A percentile compares a stretch with the other conserved stretches of the same genome.
Evolutionary conservation across 164 flowering plant genomes (phyloP).

Genomic region (Nymphaea thermarum): DNA sequence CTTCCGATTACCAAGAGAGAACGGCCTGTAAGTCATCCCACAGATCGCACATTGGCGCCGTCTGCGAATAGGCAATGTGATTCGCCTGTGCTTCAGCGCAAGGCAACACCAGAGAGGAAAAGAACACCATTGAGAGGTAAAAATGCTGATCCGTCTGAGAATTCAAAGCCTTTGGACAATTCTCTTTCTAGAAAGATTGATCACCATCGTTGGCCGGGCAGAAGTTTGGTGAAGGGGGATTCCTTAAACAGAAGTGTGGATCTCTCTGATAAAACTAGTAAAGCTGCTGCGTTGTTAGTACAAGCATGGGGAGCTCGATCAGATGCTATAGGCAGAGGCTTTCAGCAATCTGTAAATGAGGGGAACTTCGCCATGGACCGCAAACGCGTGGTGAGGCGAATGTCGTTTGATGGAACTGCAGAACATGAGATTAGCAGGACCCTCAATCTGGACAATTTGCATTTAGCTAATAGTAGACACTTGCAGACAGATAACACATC

Average conservation of each 20-base stretch:
- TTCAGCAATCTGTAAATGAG: constrained; percentile 40
- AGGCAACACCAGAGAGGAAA: constrained; percentile 72
- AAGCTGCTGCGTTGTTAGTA: constrained; percentile 18
- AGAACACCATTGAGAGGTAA: constrained; percentile 79
- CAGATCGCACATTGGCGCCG: constrained; percentile 55
- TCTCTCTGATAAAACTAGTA: constrained; percentile 31
- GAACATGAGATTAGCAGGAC: constrained; percentile 10
- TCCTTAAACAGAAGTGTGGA: constrained; percentile 38
- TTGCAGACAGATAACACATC: background rate
- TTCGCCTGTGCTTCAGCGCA: constrained; percentile 24
- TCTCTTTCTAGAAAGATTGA: constrained; percentile 37
- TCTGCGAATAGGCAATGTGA: constrained; percentile 59
- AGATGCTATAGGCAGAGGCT: constrained; percentile 25
- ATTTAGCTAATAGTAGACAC: constrained; percentile 22
- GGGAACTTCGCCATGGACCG: background rate
- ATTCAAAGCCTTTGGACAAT: constrained; percentile 68
- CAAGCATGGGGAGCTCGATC: constrained; percentile 33
- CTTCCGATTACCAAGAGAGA: constrained; percentile 66
- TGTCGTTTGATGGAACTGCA: constrained; percentile 19
- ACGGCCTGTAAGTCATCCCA: constrained; percentile 33
- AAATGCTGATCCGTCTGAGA: constrained; percentile 67
- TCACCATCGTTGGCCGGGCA: constrained; percentile 81
- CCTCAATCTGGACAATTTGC: constrained; percentile 2
- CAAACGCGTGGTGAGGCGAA: constrained; percentile 11
- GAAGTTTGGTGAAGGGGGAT: constrained; percentile 45